These are phyloP conservation scores for Hydnum rufescens DNA, from an alignment of 768 basidiomycete species.

Conservation along the genomic window DNA sequence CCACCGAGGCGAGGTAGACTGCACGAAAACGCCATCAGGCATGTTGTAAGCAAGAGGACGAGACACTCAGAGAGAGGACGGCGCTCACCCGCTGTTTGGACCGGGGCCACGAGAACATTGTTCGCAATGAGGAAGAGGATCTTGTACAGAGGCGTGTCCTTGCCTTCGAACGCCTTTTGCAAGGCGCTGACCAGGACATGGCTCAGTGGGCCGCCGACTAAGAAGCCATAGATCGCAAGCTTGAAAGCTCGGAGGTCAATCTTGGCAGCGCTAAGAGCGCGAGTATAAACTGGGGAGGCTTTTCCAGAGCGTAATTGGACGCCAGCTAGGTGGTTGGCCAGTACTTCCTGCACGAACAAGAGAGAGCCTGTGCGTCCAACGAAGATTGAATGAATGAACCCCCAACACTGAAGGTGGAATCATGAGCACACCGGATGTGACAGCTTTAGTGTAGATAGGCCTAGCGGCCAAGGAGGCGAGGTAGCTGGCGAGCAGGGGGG, in stretches of 20 bases:
- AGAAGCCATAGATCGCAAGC: constrained; percentile 68
- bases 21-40: background rate
- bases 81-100: constrained; percentile 39
- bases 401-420: background rate
- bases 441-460: constrained; percentile 16
- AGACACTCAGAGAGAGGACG: background rate
- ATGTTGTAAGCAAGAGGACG: background rate
- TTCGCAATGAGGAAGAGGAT: constrained; percentile 55
- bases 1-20: constrained; percentile 66
- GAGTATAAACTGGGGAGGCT: constrained; percentile 28
- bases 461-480: constrained; percentile 13
- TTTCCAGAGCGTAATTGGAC: constrained; percentile 24
- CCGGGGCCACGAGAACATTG: constrained; percentile 56
- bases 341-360: constrained; percentile 51
- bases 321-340: constrained; percentile 52
- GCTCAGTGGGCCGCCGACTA: constrained; percentile 63
- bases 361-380: constrained; percentile 16
- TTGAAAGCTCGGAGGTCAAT: constrained; percentile 55
- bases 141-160: constrained; percentile 39
- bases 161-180: constrained; percentile 62
- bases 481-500: constrained; percentile 9
- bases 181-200: constrained; percentile 54
- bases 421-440: constrained; percentile 11
- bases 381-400: background rate
- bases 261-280: constrained; percentile 29